A percentile compares a stretch with the other conserved stretches of the same genome.
Conservation (phyloP, 108 stramenopile genomes). For the Discostella stelligeroides region DNA sequence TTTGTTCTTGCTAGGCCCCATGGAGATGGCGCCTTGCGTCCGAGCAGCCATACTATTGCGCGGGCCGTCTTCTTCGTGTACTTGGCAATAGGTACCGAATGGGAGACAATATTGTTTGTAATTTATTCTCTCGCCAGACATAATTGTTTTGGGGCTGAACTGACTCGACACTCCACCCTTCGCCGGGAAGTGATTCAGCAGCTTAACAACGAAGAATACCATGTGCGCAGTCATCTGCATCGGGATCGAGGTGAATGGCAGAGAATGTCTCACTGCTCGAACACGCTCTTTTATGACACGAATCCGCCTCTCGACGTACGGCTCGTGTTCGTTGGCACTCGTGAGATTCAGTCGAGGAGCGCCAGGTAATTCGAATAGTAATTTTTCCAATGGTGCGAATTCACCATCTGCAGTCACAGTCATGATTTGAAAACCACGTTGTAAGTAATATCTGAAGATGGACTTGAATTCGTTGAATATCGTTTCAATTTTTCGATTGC, state of each 20-base stretch:
- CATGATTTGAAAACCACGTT: constrained; percentile 9
- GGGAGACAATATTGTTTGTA: constrained; percentile 13
- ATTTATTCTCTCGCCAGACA: constrained; percentile 13
- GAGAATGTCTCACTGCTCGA: constrained; percentile 7
- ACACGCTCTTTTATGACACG: constrained; percentile 15
- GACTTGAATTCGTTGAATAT: constrained; percentile 3
- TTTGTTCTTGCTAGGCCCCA: neutral
- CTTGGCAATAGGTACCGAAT: constrained; percentile 21
- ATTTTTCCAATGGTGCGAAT: neutral
- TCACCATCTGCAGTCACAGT: neutral
- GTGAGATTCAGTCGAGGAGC: neutral
- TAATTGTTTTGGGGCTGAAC: constrained; percentile 5
- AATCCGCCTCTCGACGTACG: constrained; percentile 2
- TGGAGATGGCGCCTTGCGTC: neutral
- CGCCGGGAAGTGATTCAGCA: constrained; percentile 8
- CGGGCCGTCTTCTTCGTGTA: neutral
- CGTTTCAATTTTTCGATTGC: neutral
- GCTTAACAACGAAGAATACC: constrained; percentile 7
- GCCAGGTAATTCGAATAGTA: neutral
- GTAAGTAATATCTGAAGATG: neutral
- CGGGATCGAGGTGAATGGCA: constrained; percentile 10
- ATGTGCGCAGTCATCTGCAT: neutral
- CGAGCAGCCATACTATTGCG: neutral
- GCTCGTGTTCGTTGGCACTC: neutral
- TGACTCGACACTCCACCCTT: constrained; percentile 14